These are phyloP conservation scores for Schizochytrium sp. DNA, from an alignment of 108 stramenopile genomes.

Conservation along the genomic window DNA sequence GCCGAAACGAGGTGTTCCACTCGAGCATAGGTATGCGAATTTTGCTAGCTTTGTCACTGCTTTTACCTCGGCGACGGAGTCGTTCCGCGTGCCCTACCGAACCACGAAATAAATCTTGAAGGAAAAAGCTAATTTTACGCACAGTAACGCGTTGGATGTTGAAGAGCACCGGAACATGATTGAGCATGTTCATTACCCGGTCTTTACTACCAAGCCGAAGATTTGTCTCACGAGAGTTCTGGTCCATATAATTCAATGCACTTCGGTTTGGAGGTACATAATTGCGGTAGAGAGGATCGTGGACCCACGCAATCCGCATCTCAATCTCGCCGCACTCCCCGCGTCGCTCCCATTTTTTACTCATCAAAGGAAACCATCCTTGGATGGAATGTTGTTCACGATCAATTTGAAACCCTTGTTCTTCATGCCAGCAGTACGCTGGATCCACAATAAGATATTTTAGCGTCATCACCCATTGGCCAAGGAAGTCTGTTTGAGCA, in stretches of 20 bases:
- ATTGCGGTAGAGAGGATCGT: constrained; percentile 22
- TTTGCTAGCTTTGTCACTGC: constrained; percentile 23
- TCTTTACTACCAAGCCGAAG: constrained; percentile 45
- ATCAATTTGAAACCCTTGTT: background rate
- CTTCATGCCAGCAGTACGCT: background rate
- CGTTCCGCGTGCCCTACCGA: constrained; percentile 30
- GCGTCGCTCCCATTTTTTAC: constrained; percentile 7
- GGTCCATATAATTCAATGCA: constrained; percentile 17
- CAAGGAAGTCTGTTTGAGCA: background rate
- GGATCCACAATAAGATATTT: constrained; percentile 48
- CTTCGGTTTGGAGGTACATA: constrained; percentile 6
- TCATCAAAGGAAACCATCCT: constrained; percentile 56
- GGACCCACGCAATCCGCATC: constrained; percentile 37
- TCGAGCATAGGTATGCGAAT: constrained; percentile 52
- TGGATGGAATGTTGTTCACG: background rate
- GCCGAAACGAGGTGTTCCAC: constrained; percentile 48
- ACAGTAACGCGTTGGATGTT: constrained; percentile 56
- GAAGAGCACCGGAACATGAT: constrained; percentile 48
- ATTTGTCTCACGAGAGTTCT: constrained; percentile 39
- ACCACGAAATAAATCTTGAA: constrained; percentile 55
- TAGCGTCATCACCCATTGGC: constrained; percentile 55
- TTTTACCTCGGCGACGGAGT: constrained; percentile 15
- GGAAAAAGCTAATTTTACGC: constrained; percentile 45
- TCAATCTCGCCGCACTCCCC: constrained; percentile 2
- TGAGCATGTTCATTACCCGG: constrained; percentile 58